Evolutionary conservation across 176 grass and related monocot genomes (phyloP), one percentile per base, ranked within the genome.

Genomic region (Oryza glaberrima): DNA sequence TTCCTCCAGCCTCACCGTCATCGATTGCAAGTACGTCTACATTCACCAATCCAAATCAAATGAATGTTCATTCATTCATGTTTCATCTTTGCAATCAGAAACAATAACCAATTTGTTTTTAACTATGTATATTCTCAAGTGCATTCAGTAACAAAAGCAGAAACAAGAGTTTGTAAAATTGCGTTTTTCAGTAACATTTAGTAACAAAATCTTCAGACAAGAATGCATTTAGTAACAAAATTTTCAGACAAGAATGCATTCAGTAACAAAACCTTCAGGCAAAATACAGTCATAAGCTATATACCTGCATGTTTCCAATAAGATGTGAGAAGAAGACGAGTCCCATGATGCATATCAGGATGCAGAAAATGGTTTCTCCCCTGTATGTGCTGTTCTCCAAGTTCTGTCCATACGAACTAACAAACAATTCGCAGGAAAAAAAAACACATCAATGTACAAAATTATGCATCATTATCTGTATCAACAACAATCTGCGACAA

Each of bases 281-380:
- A 16, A 52, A 52, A 58, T 8, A 6, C 16, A 58, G 52, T 0
- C 14, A 20, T 20, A 67, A 17, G 66, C 46, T 52, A 73, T 28
- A 22, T 84, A 97, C 95, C 95, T 97, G 92, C 93, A 98, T 98
- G 92, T 98, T 98, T 76, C 96, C 96, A 67, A 98, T 98, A 73
- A 98, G 93, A 94, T 95, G 93, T 7, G 96, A 95, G 35, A 98
- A 98, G 67, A 98, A 92, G 80, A 98, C 93, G 3, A 98, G 93
- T n/a, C 96, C 96, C 72, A 94, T 86, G 38, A 98, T 92, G 61
- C 93, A 95, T 82, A 95, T 98, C 19, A 87, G 80, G n/a, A 98
- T 98, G 83, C 91, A 92, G 74, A 98, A 95, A 15, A 87, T 47
- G 7, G 96, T 98, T 87, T 98, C 96, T 35, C 87, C 89, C 52